A percentile compares a stretch with the other conserved stretches of the same genome.
phyloP scores from a whole-genome alignment of 2,329 filamentous ascomycete genomes.

The Colletotrichum filicis region DNA sequence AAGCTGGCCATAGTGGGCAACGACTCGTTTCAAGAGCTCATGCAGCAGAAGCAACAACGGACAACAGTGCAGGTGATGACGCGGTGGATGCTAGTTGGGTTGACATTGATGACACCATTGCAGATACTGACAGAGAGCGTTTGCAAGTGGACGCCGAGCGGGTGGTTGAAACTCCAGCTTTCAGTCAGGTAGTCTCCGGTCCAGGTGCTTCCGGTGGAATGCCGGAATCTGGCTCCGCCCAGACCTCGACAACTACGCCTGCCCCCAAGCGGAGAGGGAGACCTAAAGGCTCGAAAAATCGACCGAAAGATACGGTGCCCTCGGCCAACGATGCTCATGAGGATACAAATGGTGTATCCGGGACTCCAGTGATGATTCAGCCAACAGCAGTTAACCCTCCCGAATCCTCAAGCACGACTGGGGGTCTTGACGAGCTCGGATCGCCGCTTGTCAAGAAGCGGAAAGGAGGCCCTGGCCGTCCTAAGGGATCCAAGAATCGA shows the following conservation, averaged over 20 bases:
- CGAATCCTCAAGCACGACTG: not conserved
- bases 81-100: slow-evolving; percentile 55
- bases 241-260: slow-evolving; percentile 25
- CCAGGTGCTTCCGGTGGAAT: not conserved
- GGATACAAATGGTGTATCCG: not conserved
- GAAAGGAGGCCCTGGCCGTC: slow-evolving; percentile 49
- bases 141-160: not conserved
- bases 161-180: not conserved
- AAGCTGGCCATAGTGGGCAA: slow-evolving; percentile 42
- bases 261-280: slow-evolving; percentile 35
- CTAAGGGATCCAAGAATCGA: slow-evolving; percentile 64
- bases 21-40: not conserved
- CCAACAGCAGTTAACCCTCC: not conserved
- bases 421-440: slow-evolving; percentile 14
- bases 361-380: not conserved
- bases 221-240: not conserved
- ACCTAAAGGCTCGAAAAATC: slow-evolving; percentile 38
- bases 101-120: slow-evolving; percentile 53
- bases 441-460: slow-evolving; percentile 49
- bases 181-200: not conserved
- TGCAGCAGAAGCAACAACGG: not conserved
- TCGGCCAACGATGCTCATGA: not conserved
- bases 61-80: not conserved
- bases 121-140: slow-evolving; percentile 38
- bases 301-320: slow-evolving; percentile 4